phyloP scores from a whole-genome alignment of 2,329 filamentous ascomycete species.

The Mycogone perniciosa region DNA sequence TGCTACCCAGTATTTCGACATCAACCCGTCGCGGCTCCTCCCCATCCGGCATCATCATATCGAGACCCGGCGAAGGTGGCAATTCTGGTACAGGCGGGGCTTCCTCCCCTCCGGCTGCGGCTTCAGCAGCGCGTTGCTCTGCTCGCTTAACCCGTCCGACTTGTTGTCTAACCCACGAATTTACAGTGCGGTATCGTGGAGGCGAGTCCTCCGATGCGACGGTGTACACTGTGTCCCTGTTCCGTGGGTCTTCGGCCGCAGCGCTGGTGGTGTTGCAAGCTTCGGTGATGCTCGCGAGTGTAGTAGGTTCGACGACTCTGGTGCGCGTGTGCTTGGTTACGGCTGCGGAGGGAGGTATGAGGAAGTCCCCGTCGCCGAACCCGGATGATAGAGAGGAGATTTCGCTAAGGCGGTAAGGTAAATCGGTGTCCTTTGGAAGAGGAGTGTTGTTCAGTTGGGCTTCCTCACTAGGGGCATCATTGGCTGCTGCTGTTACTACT shows the following conservation, averaged over 20 bases:
- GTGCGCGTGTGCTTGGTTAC: neutral
- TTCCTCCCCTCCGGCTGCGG: conserved; percentile 15
- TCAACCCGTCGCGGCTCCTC: conserved; percentile 41
- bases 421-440: conserved; percentile 12
- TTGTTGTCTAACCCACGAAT: conserved; percentile 61
- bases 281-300: conserved; percentile 4
- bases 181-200: conserved; percentile 51
- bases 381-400: conserved; percentile 58
- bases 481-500: conserved; percentile 8
- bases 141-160: conserved; percentile 46
- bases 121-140: conserved; percentile 28
- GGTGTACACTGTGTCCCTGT: conserved; percentile 47
- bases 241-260: conserved; percentile 4
- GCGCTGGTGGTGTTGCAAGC: conserved; percentile 15
- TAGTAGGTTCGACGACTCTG: conserved; percentile 6
- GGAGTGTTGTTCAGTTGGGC: conserved; percentile 4
- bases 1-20: neutral
- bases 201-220: conserved; percentile 47
- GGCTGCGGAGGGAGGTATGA: conserved; percentile 28
- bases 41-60: conserved; percentile 46
- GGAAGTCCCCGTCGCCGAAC: conserved; percentile 56
- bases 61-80: conserved; percentile 41
- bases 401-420: conserved; percentile 38
- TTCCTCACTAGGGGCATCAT: neutral
- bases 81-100: conserved; percentile 36